A percentile compares a stretch with the other conserved stretches of the same genome.
Evolutionary conservation across 345 rosid species (phyloP).

Genomic region (Capsella bursapastoris): DNA sequence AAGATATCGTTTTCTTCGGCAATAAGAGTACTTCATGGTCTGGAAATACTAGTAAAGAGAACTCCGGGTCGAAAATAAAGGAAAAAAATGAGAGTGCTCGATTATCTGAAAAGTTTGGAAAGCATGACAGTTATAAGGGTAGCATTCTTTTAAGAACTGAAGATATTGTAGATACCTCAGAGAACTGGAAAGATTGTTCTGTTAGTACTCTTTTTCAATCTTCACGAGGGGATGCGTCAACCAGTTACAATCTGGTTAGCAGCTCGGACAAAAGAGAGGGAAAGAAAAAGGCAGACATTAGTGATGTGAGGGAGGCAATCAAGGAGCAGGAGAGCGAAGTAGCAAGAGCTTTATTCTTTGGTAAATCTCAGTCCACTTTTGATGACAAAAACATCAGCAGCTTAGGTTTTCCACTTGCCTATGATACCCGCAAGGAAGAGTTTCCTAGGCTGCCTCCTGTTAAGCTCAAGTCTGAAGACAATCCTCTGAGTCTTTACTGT

Average conservation of each 20-base stretch:
- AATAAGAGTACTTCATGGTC: slow-evolving; percentile 61
- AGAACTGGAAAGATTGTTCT: slow-evolving; percentile 74
- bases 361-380: slow-evolving; percentile 58
- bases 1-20: slow-evolving; percentile 60
- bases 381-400: slow-evolving; percentile 57
- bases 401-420: slow-evolving; percentile 57
- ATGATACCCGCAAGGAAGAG: slow-evolving; percentile 66
- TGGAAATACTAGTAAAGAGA: slow-evolving; percentile 60
- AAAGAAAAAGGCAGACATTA: slow-evolving; percentile 59
- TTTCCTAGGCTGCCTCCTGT: slow-evolving; percentile 96
- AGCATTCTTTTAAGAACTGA: slow-evolving; percentile 58
- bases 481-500: slow-evolving; percentile 66
- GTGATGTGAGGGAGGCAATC: slow-evolving; percentile 62
- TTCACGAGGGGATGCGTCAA: slow-evolving; percentile 59
- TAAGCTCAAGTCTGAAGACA: slow-evolving; percentile 92
- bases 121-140: slow-evolving; percentile 47
- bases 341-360: slow-evolving; percentile 79
- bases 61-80: slow-evolving; percentile 43
- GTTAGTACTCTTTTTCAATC: slow-evolving; percentile 74
- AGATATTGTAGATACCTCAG: slow-evolving; percentile 53
- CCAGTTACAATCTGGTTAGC: slow-evolving; percentile 50
- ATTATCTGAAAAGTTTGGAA: slow-evolving; percentile 44
- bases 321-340: slow-evolving; percentile 93
- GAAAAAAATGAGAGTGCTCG: slow-evolving; percentile 57
- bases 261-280: slow-evolving; percentile 68